phyloP scores from a whole-genome alignment of 2,329 filamentous ascomycete species.

The Cladosporium phlei region DNA sequence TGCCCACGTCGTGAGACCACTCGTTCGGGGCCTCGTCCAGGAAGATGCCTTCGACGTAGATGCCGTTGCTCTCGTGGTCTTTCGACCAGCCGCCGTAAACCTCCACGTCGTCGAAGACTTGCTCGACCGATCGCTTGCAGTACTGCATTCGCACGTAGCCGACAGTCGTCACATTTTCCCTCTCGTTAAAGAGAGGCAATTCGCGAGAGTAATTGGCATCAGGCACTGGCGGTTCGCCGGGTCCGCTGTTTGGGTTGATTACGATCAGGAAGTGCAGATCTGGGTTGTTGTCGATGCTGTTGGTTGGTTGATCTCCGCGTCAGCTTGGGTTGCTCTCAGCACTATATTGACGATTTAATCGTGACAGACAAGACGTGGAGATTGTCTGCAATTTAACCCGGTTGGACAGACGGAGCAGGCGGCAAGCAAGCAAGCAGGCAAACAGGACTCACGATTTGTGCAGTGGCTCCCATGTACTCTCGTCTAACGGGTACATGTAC shows the following conservation, averaged over 20 bases:
- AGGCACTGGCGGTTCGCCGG: constrained; percentile 20
- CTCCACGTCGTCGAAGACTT: constrained; percentile 21
- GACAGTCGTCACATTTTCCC: constrained; percentile 24
- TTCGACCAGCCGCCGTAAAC: constrained; percentile 25
- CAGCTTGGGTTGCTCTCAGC: no score
- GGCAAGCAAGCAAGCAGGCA: neutral
- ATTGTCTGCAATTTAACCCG: no score
- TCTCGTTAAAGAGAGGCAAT: constrained; percentile 24
- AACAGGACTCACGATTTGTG: constrained; percentile 15
- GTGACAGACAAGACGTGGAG: no score
- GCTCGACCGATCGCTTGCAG: constrained; percentile 19
- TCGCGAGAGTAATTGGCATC: constrained; percentile 24
- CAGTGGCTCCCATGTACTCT: constrained; percentile 20
- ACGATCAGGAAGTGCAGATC: constrained; percentile 22
- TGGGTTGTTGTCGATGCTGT: constrained; percentile 20
- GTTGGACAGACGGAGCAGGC: neutral
- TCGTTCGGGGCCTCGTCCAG: constrained; percentile 24
- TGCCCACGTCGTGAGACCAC: constrained; percentile 13
- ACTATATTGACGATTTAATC: no score
- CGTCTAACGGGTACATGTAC: constrained; percentile 21
- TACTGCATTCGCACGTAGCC: constrained; percentile 27
- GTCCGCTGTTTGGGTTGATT: constrained; percentile 24
- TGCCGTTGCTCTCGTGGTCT: constrained; percentile 16
- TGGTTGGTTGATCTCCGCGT: neutral
- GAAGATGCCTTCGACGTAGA: constrained; percentile 26